Evolutionary conservation across 1,139 yeast genomes (phyloP), one percentile per base, ranked within the genome.

Genomic region (Suhomyces kunorum): DNA sequence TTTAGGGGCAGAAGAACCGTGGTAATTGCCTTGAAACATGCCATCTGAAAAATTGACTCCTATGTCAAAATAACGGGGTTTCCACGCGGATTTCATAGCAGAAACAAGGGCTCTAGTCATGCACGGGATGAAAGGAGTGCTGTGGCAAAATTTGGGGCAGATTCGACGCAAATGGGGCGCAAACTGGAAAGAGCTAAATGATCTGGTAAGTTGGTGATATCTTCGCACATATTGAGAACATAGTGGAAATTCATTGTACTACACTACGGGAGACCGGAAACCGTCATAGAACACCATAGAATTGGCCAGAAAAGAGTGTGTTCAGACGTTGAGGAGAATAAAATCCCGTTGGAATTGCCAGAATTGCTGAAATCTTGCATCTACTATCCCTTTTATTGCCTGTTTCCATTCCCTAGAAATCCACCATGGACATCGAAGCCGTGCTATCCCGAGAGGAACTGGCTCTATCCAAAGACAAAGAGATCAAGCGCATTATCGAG

Each of bases 21-120:
- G 78, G 58, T 92, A 92, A 15, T 62, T 50, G 1, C 98, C 98
- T 36, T 73, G 76, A 60, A 87, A 94, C 90, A 90, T 92, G 8
- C 80, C 70, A 58, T 92, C 98, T 1, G 96, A 84, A 54, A 92
- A 75, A 59, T 92, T 92, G 50, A 89, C 87, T 2, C 94, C 95
- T 19, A 72, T 71, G 42, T 72, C 78, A 46, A 68, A 72, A 50
- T 71, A 72, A 34, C 69, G 59, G 27, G 77, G 77, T 51, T 55
- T 65, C 77, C 76, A 71, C 4, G 41, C 11, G 8, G 34, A 14
- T 23, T 13, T 12, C 39, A 35, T 35, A 24, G 20, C 34, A 14
- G 32, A n/a, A 17, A 23, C 5, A 25, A 33, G 3, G 18, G 31
- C 15, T 34, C 34, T 39, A 6, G 42, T 19, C 39, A 35, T 35